Base-by-base conservation (phyloP, 129 eudicot genomes). In the Flaveria sonorensis region DNA sequence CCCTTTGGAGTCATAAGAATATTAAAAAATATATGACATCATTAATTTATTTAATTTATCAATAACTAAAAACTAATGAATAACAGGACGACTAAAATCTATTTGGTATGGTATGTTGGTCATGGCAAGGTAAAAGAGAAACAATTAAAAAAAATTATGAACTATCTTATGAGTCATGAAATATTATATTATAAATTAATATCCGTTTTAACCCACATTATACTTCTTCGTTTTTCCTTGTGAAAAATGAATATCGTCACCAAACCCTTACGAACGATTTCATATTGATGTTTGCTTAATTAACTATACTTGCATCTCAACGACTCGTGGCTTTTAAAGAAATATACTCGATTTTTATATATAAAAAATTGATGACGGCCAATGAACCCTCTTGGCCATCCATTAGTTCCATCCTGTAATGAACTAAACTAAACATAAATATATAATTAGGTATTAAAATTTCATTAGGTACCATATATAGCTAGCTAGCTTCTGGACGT, bases 401-500 rank as follows among this genome's bases (percentile, higher is more conserved):
- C 39, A 32, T 32, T 32, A 7, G 7, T 32, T 32, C 36, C 6
- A 30, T 30, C 36, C 39, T 6, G 7, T 4, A 5, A 32, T 32
- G 39, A 21, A 57, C 14, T 10, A 57, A 20, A 23, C 26, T 18
- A 8, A 11, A 21, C 14, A 57, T 21, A 21, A 57, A 57, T 21
- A 21, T 21, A 2, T 48, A 48, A 48, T 48, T 11, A 48, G 53
- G n/a, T 48, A 0, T 13, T 30, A 30, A 71, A 0, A 6, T 71
- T 20, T 19, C 39, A 63, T 36, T 48, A 64, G 39, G 40, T 76
- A 76, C 18, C 21, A 14, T 66, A 77, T 65, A 28, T 66, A 66
- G 36, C 55, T 40, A 77, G 73, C 43, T 66, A 66, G 36, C 55
- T 40, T 67, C 43, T 76, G 68, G 42, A 5, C n/a, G n/a, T n/a